These are phyloP conservation scores for Hydrangea macrophylla DNA, from an alignment of 148 eudicot species.

Conservation along the genomic window DNA sequence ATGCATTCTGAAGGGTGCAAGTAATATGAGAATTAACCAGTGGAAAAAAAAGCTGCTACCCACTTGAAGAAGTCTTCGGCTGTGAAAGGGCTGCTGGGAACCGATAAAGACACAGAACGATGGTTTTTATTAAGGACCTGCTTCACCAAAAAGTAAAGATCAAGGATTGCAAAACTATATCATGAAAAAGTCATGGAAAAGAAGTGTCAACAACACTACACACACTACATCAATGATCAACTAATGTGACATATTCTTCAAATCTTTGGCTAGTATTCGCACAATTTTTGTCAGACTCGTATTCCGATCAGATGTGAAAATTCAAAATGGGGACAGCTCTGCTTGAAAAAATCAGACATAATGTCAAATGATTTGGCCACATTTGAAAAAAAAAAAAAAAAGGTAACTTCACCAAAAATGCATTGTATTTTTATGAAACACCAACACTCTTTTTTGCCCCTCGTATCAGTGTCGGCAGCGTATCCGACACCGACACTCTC, in stretches of 20 bases:
- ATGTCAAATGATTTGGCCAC: no score
- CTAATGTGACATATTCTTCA: not conserved
- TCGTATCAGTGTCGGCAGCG: no score
- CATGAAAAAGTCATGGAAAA: no score
- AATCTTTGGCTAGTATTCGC: not conserved
- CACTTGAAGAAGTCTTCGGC: not conserved
- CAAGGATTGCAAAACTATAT: not conserved
- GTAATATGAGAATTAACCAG: no score
- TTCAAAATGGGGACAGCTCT: no score
- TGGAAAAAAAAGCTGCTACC: not conserved
- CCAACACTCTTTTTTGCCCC: no score
- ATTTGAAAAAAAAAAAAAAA: no score
- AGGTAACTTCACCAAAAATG: no score
- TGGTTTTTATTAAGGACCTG: slow-evolving; percentile 2
- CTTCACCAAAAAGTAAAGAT: not conserved
- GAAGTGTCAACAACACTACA: not conserved
- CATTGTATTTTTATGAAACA: no score
- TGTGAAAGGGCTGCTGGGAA: slow-evolving; percentile 1
- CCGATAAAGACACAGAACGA: not conserved
- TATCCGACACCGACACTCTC: no score
- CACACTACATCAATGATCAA: not conserved
- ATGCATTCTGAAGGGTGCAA: no score
- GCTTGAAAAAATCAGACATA: no score
- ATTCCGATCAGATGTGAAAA: not conserved
- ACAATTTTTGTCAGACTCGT: not conserved